Evolutionary conservation across 148 eudicot species (phyloP).

Genomic region (Amaranthus palmeri): DNA sequence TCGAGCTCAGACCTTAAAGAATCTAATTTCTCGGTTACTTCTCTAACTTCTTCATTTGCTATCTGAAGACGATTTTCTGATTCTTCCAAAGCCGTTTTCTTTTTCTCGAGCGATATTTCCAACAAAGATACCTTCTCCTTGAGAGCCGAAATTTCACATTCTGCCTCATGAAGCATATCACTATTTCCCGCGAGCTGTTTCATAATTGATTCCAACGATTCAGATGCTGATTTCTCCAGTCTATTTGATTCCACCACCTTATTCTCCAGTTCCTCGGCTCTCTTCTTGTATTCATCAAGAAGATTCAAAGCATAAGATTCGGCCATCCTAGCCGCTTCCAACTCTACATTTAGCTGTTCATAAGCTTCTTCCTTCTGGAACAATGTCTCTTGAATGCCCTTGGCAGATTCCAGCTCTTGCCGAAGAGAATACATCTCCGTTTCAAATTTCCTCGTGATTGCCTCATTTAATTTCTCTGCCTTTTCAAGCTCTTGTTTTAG

Average conservation of each 20-base stretch:
- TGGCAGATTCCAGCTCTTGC: conserved; percentile 45
- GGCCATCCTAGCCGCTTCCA: conserved; percentile 81
- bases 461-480: conserved; percentile 20
- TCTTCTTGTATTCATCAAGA: conserved; percentile 60
- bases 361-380: conserved; percentile 48
- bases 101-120: conserved; percentile 57
- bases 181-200: conserved; percentile 79
- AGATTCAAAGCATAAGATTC: conserved; percentile 65
- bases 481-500: conserved; percentile 25
- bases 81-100: conserved; percentile 62
- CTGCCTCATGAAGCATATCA: conserved; percentile 68
- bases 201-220: conserved; percentile 63
- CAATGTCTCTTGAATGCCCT: conserved; percentile 44
- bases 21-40: conserved; percentile 46
- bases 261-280: conserved; percentile 53
- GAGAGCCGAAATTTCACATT: conserved; percentile 56
- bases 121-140: conserved; percentile 71
- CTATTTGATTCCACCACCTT: conserved; percentile 53
- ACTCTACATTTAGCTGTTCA: conserved; percentile 67
- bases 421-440: conserved; percentile 43
- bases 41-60: conserved; percentile 59
- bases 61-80: conserved; percentile 36
- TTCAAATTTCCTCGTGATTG: conserved; percentile 33
- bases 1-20: conserved; percentile 59
- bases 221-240: conserved; percentile 79